Base-by-base conservation (phyloP, 176 grass and related monocot species). In the Luzula sylvatica region DNA sequence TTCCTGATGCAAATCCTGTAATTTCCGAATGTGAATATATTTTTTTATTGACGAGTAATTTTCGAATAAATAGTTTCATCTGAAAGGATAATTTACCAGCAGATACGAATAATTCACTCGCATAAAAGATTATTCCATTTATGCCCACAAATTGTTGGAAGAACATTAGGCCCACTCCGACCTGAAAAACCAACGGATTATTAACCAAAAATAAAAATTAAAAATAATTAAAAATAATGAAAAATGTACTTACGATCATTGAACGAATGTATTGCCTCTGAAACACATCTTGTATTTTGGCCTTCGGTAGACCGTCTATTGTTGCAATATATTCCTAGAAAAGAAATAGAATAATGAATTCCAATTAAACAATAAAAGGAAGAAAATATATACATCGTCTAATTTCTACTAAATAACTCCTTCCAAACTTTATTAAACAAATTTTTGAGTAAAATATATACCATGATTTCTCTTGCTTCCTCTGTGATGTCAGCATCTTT, bases 61-160 rank as follows among this genome's bases (percentile, higher is more conserved):
- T 8, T 25, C 9, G 8, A 14, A n/a, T 6, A 0, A 3, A 11
- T 1, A 60, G 41, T 16, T 28, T 22, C 18, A 28, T 2, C 0
- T n/a, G 50, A 25, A 17, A 20, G 59, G 1, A 5, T 29, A 46
- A 3, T 35, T 69, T 70, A 87, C 83, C 83, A 52, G 78, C 83
- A 15, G 78, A 87, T 66, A 66, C 73, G 61, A 87, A 82, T 51
- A 54, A 82, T 71, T 82, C 83, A 52, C 58, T 78, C 17, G 73
- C 73, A 52, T 78, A 87, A 59, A 82, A 87, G 14, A 65, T 23
- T 25, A 87, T 71, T n/a, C 83, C 83, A 38, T 82, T 87, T 70
- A 78, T 52, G 24, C 83, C 78, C 24, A 52, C 73, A 58, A 82
- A 74, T 41, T 87, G 78, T 40, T 87, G 83, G 54, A 87, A 82